Evolutionary conservation across 345 rosid species (phyloP).

Genomic region (Melaleuca quinquenervia): DNA sequence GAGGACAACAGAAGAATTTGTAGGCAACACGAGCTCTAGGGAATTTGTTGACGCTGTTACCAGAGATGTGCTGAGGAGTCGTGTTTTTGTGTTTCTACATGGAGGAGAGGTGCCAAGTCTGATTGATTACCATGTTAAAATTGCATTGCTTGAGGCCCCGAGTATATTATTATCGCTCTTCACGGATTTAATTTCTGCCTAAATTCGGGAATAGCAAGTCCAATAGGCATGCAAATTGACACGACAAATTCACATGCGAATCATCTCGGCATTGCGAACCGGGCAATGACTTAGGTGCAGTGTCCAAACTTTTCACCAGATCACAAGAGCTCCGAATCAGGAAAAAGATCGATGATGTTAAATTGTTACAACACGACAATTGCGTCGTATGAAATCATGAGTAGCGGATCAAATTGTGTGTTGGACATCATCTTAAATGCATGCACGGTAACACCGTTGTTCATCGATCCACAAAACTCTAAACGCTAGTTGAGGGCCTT

Average conservation of each 20-base stretch:
- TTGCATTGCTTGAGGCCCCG: background rate
- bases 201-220: background rate
- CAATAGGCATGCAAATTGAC: background rate
- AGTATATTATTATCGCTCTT: background rate
- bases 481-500: background rate
- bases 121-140: background rate
- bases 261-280: background rate
- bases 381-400: background rate
- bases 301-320: accelerated
- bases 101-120: slow-evolving; percentile 56
- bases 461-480: background rate
- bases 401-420: background rate
- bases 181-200: slow-evolving; percentile 84
- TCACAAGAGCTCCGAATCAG: accelerated
- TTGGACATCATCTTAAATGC: background rate
- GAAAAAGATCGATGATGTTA: too few relatives aligned
- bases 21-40: slow-evolving; percentile 98
- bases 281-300: accelerated
- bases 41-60: slow-evolving; percentile 96
- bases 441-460: background rate
- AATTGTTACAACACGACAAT: background rate
- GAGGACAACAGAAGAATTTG: too few relatives aligned
- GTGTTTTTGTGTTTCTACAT: slow-evolving; percentile 87
- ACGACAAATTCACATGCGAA: background rate
- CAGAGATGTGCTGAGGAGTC: slow-evolving; percentile 85